Evolutionary conservation across 441 rosid genomes (phyloP).

Genomic region (Metrosideros polymorpha): DNA sequence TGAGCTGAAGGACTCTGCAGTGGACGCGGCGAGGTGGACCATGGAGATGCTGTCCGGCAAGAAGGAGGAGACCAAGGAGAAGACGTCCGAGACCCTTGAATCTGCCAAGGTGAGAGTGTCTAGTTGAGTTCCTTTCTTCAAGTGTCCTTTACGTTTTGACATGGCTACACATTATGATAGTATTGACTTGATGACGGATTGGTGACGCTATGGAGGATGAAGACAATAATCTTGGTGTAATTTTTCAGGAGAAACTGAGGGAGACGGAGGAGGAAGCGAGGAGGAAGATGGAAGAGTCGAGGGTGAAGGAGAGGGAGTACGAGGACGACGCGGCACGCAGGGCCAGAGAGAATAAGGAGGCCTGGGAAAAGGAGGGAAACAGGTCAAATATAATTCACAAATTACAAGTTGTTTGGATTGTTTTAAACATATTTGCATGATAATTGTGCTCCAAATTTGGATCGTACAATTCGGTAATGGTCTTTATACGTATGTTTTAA

Average conservation of each 20-base stretch:
- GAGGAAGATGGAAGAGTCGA: constrained; percentile 38
- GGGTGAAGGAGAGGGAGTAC: constrained; percentile 19
- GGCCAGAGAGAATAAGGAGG: not conserved
- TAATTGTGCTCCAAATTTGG: not conserved
- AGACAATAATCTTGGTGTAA: not conserved
- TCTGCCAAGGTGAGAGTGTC: constrained; percentile 22
- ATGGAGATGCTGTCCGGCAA: constrained; percentile 42
- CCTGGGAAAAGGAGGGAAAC: constrained; percentile 15
- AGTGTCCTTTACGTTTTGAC: not conserved
- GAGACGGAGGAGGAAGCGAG: constrained; percentile 39
- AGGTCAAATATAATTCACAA: not conserved
- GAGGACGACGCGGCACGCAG: constrained; percentile 14
- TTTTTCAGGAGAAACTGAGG: constrained; percentile 26
- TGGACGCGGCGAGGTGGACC: constrained; percentile 48
- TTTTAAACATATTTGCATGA: not conserved
- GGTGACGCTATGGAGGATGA: not conserved
- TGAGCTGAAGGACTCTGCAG: constrained; percentile 36
- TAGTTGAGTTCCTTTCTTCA: not conserved
- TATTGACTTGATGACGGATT: not conserved
- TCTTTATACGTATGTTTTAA: not conserved
- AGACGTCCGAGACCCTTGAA: constrained; percentile 19
- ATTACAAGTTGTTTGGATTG: not conserved
- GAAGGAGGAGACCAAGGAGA: constrained; percentile 42
- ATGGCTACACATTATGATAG: not conserved
- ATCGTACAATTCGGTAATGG: not conserved